These are phyloP conservation scores for Talaromyces marneffei DNA, from an alignment of 2,329 filamentous ascomycete genomes.

Conservation along the genomic window DNA sequence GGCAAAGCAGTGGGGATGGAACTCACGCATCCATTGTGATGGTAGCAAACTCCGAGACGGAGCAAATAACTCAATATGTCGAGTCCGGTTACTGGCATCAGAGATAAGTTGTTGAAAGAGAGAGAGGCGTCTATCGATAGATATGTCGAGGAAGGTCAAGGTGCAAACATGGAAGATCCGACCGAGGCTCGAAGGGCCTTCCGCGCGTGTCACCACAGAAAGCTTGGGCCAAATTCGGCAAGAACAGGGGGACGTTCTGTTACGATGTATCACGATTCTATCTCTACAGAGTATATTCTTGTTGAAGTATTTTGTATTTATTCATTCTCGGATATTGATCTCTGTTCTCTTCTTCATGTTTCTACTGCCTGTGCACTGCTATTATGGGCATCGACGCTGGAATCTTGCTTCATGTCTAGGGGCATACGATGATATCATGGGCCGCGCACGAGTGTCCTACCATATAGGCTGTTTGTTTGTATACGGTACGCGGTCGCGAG, in stretches of 20 bases:
- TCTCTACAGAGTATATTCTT: neutral
- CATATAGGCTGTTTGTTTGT: neutral
- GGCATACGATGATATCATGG: neutral
- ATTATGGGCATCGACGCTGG: neutral
- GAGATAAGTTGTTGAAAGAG: neutral
- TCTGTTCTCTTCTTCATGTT: neutral
- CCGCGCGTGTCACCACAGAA: neutral
- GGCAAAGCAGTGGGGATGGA: neutral
- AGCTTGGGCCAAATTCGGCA: neutral
- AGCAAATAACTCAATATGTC: neutral
- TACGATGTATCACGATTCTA: neutral
- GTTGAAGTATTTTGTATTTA: neutral
- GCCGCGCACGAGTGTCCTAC: neutral
- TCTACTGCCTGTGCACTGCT: neutral
- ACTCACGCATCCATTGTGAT: slow-evolving; percentile 24
- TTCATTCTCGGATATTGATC: neutral
- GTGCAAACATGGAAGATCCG: neutral
- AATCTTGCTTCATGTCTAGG: neutral
- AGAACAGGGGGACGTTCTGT: neutral
- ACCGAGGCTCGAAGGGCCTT: neutral
- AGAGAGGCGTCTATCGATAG: neutral
- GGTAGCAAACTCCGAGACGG: neutral
- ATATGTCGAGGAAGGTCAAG: neutral
- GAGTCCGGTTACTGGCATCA: neutral
- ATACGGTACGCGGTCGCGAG: neutral